These are phyloP conservation scores for Nakaseomyces nivariensis DNA, from an alignment of 1,139 yeast species.

Conservation along the genomic window DNA sequence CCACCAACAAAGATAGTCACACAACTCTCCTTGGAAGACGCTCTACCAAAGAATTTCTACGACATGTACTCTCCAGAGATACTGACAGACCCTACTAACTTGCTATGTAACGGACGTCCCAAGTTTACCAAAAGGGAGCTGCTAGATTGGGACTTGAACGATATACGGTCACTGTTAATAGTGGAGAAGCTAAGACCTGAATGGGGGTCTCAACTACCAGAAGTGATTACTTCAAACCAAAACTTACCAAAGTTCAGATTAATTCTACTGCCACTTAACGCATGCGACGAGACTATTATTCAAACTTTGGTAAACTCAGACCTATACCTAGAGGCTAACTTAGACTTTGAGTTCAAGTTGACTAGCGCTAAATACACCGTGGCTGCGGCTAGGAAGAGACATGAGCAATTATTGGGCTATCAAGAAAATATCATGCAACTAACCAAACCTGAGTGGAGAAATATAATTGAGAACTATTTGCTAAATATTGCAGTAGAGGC, in stretches of 20 bases:
- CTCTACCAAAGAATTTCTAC: constrained; percentile 39
- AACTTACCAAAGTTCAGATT: constrained; percentile 30
- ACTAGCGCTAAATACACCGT: constrained; percentile 55
- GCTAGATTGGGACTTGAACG: constrained; percentile 57
- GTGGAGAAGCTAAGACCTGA: constrained; percentile 40
- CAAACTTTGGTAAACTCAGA: constrained; percentile 43
- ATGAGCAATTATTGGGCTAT: constrained; percentile 26
- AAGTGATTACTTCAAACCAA: constrained; percentile 25
- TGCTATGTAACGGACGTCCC: constrained; percentile 47
- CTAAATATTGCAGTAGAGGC: constrained; percentile 59
- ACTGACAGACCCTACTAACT: constrained; percentile 31
- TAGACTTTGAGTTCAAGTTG: constrained; percentile 41
- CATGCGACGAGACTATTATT: constrained; percentile 40
- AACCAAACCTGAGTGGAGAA: constrained; percentile 53
- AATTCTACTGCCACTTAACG: constrained; percentile 40
- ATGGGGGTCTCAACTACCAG: constrained; percentile 45
- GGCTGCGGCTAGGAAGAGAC: constrained; percentile 44
- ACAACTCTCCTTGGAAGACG: constrained; percentile 30
- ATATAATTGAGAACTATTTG: constrained; percentile 54
- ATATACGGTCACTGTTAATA: constrained; percentile 50
- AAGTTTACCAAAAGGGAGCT: constrained; percentile 48
- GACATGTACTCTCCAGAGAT: constrained; percentile 50
- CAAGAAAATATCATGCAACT: constrained; percentile 25
- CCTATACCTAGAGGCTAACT: constrained; percentile 47
- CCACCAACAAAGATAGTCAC: constrained; percentile 11